Base-by-base conservation (phyloP, 2,329 filamentous ascomycete genomes). In the Fusarium poae region DNA sequence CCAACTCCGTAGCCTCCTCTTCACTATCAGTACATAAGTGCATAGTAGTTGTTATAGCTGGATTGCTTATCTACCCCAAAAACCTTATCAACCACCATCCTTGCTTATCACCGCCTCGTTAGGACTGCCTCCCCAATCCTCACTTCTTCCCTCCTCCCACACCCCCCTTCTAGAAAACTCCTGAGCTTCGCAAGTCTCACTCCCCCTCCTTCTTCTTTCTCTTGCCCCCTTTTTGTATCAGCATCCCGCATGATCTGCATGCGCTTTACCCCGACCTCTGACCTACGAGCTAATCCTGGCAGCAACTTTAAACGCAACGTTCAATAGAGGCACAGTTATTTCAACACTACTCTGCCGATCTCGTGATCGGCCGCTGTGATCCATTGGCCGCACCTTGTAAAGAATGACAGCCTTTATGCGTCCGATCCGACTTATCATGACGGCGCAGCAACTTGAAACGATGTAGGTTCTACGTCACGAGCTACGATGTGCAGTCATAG, bases 151-250 rank as follows among this genome's bases (percentile, higher is more conserved):
- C 20, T 39, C 32, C 40, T 50, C 15, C 42, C 37, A 60, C 57
- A 45, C 59, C 58, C 64, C 52, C 49, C 53, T 68, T 67, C 53
- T 65, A 59, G 52, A 67, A 63, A 63, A 60, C 32, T 54, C 32
- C 39, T 16, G 6, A 37, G 11, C 29, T 27, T 43, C 29, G 6
- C 35, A 46, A 55, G 18, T 52, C 29, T 49, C 60, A 54, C 65
- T 55, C 53, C 63, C 62, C 50, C 59, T 59, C 42, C 53, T 13
- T 23, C 20, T 16, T 50, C 5, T 20, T 45, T 20, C 18, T 29
- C 29, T 34, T 58, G 53, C 43, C 45, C 45, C 59, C 34, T 39
- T 35, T 62, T 39, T 55, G 48, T 42, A 64, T 60, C 54, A 20
- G 44, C 20, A 16, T 65, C 37, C 30, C 50, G 48, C 51, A 49